Evolutionary conservation across 1,284 basidiomycete species (phyloP).

Genomic region (Tilletia walkeri): DNA sequence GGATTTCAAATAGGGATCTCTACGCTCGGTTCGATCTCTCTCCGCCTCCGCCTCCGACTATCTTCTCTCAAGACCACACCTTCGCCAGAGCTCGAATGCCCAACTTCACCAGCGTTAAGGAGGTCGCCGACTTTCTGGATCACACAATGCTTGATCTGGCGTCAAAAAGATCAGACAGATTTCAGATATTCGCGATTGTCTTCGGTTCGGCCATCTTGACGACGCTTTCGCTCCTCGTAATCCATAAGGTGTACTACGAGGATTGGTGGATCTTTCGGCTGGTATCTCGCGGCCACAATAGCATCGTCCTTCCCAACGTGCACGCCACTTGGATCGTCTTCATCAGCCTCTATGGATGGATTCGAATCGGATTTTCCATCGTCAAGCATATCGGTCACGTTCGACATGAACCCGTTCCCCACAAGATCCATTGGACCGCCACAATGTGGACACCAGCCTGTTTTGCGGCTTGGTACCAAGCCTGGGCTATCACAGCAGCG

Average conservation of each 20-base stretch:
- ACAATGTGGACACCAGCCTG: neutral
- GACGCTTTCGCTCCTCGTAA: neutral
- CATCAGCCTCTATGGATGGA: neutral
- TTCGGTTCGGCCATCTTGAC: neutral
- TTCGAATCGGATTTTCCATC: neutral
- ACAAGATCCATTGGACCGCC: neutral
- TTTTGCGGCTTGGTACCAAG: neutral
- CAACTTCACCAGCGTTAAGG: neutral
- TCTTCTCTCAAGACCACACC: neutral
- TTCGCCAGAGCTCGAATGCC: neutral
- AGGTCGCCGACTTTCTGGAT: neutral
- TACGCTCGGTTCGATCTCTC: neutral
- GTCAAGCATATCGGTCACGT: neutral
- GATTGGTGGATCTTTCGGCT: neutral
- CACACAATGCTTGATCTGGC: neutral
- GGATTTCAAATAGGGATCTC: neutral
- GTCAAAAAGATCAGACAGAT: neutral
- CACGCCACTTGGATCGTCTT: neutral
- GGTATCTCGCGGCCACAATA: neutral
- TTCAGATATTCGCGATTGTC: neutral
- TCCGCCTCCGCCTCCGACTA: conserved; percentile 1
- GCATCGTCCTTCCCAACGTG: neutral
- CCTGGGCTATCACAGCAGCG: neutral
- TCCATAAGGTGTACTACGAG: neutral
- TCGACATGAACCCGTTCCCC: neutral